phyloP scores from a whole-genome alignment of 805 yeast species.

The Suhomyces sp. region DNA sequence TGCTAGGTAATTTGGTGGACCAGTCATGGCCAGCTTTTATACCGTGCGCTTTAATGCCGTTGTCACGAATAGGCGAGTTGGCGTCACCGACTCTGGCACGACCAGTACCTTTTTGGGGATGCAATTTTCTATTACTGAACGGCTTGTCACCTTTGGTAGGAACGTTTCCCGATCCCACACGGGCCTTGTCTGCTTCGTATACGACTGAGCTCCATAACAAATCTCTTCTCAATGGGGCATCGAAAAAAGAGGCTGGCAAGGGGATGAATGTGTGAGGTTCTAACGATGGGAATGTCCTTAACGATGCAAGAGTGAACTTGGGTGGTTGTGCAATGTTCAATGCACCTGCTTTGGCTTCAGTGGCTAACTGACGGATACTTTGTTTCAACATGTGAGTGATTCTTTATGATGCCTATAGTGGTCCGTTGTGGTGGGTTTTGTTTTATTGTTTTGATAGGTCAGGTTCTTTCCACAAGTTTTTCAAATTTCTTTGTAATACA shows the following conservation, averaged over 20 bases:
- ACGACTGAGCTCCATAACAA: slow-evolving; percentile 91
- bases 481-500: not conserved
- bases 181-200: slow-evolving; percentile 81
- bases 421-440: not conserved
- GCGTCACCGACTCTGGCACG: slow-evolving; percentile 95
- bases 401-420: not conserved
- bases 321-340: slow-evolving; percentile 50
- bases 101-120: slow-evolving; percentile 93
- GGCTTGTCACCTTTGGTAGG: slow-evolving; percentile 85
- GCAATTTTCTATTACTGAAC: slow-evolving; percentile 75
- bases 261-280: slow-evolving; percentile 82
- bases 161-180: slow-evolving; percentile 88
- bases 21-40: slow-evolving; percentile 88
- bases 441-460: not conserved
- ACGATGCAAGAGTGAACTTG: slow-evolving; percentile 67
- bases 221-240: slow-evolving; percentile 82
- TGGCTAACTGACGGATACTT: slow-evolving; percentile 30
- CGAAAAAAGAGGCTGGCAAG: slow-evolving; percentile 66
- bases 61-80: slow-evolving; percentile 86
- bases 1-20: slow-evolving; percentile 70
- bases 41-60: slow-evolving; percentile 87
- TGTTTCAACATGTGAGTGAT: slow-evolving; percentile 19
- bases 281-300: slow-evolving; percentile 83
- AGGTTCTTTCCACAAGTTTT: too few relatives aligned
- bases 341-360: slow-evolving; percentile 15